A percentile compares a stretch with the other conserved stretches of the same genome.
Evolutionary conservation across 1,284 basidiomycete genomes (phyloP).

Genomic region (Mycosarcoma maydis): DNA sequence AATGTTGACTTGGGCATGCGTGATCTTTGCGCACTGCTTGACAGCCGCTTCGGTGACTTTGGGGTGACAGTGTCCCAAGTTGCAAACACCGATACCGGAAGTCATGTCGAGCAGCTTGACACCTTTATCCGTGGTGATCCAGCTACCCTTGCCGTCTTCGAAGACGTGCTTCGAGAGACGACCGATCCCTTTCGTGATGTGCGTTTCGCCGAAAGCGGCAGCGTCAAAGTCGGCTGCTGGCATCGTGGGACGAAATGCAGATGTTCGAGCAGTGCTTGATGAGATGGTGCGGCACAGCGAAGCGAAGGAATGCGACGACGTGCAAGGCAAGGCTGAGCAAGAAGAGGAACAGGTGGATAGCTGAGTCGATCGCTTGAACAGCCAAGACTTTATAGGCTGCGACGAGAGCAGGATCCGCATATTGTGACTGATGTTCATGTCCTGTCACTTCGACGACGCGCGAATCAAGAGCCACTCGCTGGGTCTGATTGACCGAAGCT

Average conservation of each 20-base stretch:
- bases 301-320: not conserved
- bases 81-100: conserved; percentile 63
- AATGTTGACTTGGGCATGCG: conserved; percentile 65
- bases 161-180: conserved; percentile 60
- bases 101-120: conserved; percentile 63
- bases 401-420: conserved; percentile 26
- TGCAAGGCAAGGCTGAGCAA: not conserved
- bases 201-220: conserved; percentile 54
- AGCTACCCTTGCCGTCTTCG: conserved; percentile 54
- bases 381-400: conserved; percentile 26
- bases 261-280: not conserved
- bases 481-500: no score
- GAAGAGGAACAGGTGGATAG: not conserved
- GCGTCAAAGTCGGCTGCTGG: conserved; percentile 37
- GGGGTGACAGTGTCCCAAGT: conserved; percentile 65
- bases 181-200: conserved; percentile 63
- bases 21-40: conserved; percentile 61
- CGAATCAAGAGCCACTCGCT: no score
- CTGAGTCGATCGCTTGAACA: conserved; percentile 7
- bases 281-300: conserved; percentile 14
- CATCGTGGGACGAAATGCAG: conserved; percentile 30
- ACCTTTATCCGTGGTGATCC: conserved; percentile 56
- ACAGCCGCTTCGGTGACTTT: conserved; percentile 60
- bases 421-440: not conserved
- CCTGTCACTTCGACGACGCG: no score